Conservation (phyloP, 352 stramenopile genomes). For the Phytophthora sojae region DNA sequence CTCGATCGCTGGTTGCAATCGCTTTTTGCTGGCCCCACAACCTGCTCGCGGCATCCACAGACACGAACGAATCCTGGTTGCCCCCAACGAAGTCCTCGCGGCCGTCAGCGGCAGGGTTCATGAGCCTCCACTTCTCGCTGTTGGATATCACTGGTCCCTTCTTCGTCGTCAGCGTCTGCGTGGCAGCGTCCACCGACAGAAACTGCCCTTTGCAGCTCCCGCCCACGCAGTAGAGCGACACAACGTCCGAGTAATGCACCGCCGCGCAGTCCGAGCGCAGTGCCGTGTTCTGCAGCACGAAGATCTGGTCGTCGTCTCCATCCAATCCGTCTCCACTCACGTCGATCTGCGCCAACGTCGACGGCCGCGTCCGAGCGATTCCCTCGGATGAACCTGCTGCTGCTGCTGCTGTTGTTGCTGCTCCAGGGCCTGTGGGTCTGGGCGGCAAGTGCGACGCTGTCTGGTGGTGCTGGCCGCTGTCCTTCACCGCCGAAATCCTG, state of each 20-base stretch:
- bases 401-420: constrained; percentile 11
- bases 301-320: constrained; percentile 82
- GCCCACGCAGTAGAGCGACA: constrained; percentile 79
- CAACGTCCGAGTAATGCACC: constrained; percentile 79
- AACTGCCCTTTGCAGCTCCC: constrained; percentile 78
- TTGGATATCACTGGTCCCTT: constrained; percentile 81
- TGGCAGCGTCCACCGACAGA: constrained; percentile 70
- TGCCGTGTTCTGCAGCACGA: constrained; percentile 79
- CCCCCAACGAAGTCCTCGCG: constrained; percentile 24
- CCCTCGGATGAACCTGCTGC: constrained; percentile 12
- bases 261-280: constrained; percentile 72
- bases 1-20: constrained; percentile 71
- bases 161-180: constrained; percentile 68
- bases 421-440: constrained; percentile 21
- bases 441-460: constrained; percentile 35
- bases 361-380: constrained; percentile 31
- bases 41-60: constrained; percentile 44
- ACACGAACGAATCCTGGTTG: constrained; percentile 53
- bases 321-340: constrained; percentile 68
- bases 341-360: constrained; percentile 49
- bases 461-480: constrained; percentile 9
- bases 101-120: constrained; percentile 55
- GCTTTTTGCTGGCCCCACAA: constrained; percentile 72
- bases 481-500: constrained; percentile 49
- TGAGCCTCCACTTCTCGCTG: constrained; percentile 81